Conservation (phyloP, 148 eudicot genomes). For the Chenopodium formosanum region DNA sequence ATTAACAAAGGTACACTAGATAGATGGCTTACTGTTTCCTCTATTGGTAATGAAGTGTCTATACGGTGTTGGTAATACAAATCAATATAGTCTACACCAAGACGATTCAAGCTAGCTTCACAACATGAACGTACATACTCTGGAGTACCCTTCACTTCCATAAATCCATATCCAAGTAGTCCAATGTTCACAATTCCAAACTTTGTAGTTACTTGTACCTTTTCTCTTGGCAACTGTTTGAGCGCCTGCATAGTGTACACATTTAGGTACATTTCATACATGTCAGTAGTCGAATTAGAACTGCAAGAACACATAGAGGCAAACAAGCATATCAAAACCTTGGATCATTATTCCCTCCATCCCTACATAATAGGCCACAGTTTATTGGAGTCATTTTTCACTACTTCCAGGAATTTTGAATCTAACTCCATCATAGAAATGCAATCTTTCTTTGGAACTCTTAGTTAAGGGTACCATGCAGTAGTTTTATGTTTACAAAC, state of each 20-base stretch:
- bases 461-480: neutral
- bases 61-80: constrained; percentile 67
- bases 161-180: constrained; percentile 23
- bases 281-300: constrained; percentile 4
- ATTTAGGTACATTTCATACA: neutral
- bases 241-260: constrained; percentile 48
- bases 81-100: constrained; percentile 66
- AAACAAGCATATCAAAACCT: neutral
- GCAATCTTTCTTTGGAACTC: neutral
- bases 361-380: neutral
- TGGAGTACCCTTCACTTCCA: constrained; percentile 48
- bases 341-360: neutral
- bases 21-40: constrained; percentile 57
- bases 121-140: constrained; percentile 64
- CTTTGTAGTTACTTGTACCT: constrained; percentile 77
- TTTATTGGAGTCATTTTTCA: neutral
- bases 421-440: neutral
- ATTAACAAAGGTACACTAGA: neutral
- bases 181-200: constrained; percentile 51
- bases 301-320: neutral
- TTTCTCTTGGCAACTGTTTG: constrained; percentile 68
- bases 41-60: constrained; percentile 67
- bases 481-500: neutral
- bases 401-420: neutral
- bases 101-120: constrained; percentile 67